Evolutionary conservation across 169 alveolate genomes (phyloP).

Genomic region (Besnoitia besnoiti): DNA sequence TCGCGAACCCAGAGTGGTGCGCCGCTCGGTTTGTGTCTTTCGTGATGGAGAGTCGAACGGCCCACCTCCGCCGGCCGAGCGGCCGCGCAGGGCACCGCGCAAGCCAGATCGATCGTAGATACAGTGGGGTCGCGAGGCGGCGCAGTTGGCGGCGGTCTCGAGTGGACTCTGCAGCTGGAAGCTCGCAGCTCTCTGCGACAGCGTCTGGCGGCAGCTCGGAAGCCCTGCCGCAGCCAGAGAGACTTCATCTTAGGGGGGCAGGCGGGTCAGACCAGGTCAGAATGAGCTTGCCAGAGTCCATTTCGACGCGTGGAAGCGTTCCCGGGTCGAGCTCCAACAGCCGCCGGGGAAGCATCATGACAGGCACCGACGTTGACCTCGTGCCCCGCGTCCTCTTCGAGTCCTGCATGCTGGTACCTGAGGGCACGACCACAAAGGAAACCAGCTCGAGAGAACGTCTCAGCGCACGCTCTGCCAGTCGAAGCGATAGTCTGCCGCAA

Average conservation of each 20-base stretch:
- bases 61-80: not conserved
- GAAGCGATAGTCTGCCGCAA: not conserved
- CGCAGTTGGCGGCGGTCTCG: constrained; percentile 2
- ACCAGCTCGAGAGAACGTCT: not conserved
- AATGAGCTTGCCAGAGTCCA: not conserved
- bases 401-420: constrained; percentile 16
- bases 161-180: not conserved
- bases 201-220: not conserved
- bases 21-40: constrained; percentile 4
- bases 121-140: not conserved
- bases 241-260: not conserved
- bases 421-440: not conserved
- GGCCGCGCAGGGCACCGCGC: constrained; percentile 2
- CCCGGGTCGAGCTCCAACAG: not conserved
- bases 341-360: not conserved
- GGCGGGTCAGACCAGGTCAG: not conserved
- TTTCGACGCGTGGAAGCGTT: not conserved
- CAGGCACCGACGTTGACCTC: not conserved
- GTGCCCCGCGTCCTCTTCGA: constrained; percentile 11
- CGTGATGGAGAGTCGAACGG: not conserved
- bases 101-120: not conserved
- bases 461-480: not conserved
- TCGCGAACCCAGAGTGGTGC: constrained; percentile 39
- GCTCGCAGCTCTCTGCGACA: not conserved
- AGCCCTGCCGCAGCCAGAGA: not conserved